Base-by-base conservation (phyloP, 306 rosid species). In the Dryas octopetala region DNA sequence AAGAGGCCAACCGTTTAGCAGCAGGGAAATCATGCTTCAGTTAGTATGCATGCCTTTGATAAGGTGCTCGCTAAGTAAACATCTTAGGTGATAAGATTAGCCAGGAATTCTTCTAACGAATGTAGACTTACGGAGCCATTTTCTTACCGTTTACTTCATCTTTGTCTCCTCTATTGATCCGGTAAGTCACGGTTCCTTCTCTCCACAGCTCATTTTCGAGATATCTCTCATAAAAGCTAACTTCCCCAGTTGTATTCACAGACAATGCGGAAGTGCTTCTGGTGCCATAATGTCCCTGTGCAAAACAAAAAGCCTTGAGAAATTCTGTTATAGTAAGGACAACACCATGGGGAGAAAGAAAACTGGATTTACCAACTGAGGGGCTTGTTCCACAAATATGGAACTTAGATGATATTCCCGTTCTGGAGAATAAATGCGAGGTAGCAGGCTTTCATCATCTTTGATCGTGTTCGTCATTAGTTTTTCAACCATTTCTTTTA, bases 271-370 rank as follows among this genome's bases (percentile, higher is more conserved):
- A 88, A 44, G 87, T 83, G 89, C 95, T 91, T 86, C 95, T 79
- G 70, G 98, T 94, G 73, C 98, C 98, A 82, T 85, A 94, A 40
- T 57, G 82, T 23, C 86, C 96, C 98, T 91, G 78, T 40, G 41
- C 64, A 76, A 17, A 57, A 72, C 9, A 17, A 57, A 59, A 61
- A 44, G 40, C 32, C 75, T 66, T 69, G 54, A 80, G 76, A 59
- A 57, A 45, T 38, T 51, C 0, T n/a, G 6, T 58, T 4, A 49
- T 7, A 59, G 3, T 13, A 47, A 2, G 45, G 49, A 38, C 9
- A 66, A 50, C 32, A 60, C 13, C 47, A 57, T 17, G 38, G 26
- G 45, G 7, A 1, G 46, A 68, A 5, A 45, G 13, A 4, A 10
- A 51, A 41, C 46, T 38, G 62, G 62, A 54, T 26, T 83, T 86